phyloP scores from a whole-genome alignment of 2,329 filamentous ascomycete genomes.

The Penicillium vulpinum region DNA sequence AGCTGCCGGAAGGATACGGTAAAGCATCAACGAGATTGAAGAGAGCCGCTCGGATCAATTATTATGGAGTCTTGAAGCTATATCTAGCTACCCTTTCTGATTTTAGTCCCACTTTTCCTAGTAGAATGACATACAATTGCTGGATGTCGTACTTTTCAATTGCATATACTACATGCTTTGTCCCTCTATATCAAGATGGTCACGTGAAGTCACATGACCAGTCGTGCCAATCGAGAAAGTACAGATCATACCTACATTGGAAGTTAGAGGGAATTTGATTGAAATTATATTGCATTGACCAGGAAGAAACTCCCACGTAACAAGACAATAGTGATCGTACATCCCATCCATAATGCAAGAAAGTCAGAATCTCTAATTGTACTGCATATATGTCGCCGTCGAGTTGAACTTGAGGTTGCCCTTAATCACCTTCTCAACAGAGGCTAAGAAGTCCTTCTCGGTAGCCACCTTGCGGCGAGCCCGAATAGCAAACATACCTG shows the following conservation, averaged over 20 bases:
- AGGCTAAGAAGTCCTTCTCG: slow-evolving; percentile 97
- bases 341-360: slow-evolving; percentile 33
- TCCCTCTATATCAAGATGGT: neutral
- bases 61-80: neutral
- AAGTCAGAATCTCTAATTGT: slow-evolving; percentile 68
- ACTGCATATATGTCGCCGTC: slow-evolving; percentile 97
- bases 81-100: neutral
- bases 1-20: slow-evolving; percentile 22
- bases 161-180: too few species aligned
- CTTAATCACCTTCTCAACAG: slow-evolving; percentile 99
- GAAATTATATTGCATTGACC: slow-evolving; percentile 24
- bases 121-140: neutral
- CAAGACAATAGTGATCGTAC: slow-evolving; percentile 37
- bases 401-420: slow-evolving; percentile 99
- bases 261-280: neutral
- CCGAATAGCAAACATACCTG: slow-evolving; percentile 97
- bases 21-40: neutral
- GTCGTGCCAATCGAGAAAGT: neutral
- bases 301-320: slow-evolving; percentile 17
- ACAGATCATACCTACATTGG: neutral
- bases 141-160: neutral
- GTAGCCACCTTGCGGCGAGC: slow-evolving; percentile 94
- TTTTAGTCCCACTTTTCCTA: neutral
- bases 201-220: neutral
- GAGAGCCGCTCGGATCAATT: neutral